phyloP scores from a whole-genome alignment of 164 flowering plant species.

The Houttuynia cordata region DNA sequence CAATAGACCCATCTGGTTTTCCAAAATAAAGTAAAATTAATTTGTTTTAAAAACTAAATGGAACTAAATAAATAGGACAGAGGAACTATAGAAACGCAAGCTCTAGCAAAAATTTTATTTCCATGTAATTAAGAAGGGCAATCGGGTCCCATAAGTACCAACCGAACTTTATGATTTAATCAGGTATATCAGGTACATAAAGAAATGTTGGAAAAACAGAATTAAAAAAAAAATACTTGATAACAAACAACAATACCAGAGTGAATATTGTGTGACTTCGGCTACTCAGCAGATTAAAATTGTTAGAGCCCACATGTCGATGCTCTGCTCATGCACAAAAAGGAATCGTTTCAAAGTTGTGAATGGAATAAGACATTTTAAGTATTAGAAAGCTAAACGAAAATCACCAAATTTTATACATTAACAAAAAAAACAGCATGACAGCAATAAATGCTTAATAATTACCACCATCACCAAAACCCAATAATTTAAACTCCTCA shows the following conservation, averaged over 20 bases:
- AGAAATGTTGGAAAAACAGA: neutral
- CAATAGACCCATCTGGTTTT: too few species aligned
- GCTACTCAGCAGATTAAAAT: constrained; percentile 87
- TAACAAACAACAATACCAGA: constrained; percentile 31
- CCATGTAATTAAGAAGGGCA: too few species aligned
- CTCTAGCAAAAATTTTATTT: too few species aligned
- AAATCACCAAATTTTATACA: neutral
- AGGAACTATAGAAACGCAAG: too few species aligned
- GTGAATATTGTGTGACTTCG: constrained; percentile 97
- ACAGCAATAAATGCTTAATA: too few species aligned
- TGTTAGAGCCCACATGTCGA: constrained; percentile 98
- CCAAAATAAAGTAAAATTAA: too few species aligned
- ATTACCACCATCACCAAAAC: neutral
- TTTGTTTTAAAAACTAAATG: too few species aligned
- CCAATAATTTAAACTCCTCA: too few species aligned
- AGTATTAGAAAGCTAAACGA: neutral
- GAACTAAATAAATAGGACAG: too few species aligned
- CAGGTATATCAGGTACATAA: neutral
- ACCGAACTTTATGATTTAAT: too few species aligned
- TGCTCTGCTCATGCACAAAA: constrained; percentile 51
- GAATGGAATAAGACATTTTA: neutral
- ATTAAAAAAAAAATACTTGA: neutral
- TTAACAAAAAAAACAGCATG: neutral
- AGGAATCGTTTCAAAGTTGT: neutral
- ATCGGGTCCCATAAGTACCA: too few species aligned